A percentile compares a stretch with the other conserved stretches of the same genome.
These are phyloP conservation scores for Plectosphaerella sp. DNA, from an alignment of 2,329 filamentous ascomycete species.

Conservation along the genomic window DNA sequence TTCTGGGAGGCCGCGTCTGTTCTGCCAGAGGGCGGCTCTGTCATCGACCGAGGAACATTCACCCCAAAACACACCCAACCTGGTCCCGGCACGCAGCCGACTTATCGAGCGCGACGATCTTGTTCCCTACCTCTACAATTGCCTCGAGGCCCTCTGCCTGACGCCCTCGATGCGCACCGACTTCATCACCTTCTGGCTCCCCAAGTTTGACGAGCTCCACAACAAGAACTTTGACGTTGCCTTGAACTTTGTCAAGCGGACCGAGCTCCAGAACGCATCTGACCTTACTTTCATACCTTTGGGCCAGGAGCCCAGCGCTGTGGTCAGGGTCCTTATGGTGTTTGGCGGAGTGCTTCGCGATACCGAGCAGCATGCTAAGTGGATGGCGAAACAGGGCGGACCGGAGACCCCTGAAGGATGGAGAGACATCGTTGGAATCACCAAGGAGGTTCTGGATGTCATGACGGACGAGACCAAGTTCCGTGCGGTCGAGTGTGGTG, in stretches of 20 bases:
- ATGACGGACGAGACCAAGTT: not conserved
- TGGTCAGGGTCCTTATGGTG: not conserved
- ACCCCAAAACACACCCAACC: not conserved
- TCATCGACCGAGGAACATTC: not conserved
- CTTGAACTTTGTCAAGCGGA: constrained; percentile 5
- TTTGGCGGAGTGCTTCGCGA: not conserved
- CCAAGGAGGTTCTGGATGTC: not conserved
- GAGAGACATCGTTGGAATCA: not conserved
- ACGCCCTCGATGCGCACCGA: constrained; percentile 10
- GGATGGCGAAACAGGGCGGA: not conserved
- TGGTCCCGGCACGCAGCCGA: not conserved
- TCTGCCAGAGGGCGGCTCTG: too few species aligned
- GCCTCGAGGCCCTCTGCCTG: constrained; percentile 5
- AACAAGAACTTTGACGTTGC: not conserved
- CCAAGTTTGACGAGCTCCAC: constrained; percentile 5
- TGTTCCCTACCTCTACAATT: constrained; percentile 5
- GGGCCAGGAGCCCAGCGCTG: not conserved
- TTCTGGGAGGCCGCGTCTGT: constrained; percentile 4
- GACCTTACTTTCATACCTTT: not conserved
- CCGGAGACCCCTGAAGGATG: not conserved
- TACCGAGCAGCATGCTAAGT: not conserved
- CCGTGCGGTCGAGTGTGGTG: not conserved
- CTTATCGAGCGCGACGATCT: constrained; percentile 2
- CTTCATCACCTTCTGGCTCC: constrained; percentile 12
- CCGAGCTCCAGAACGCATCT: not conserved